phyloP scores from a whole-genome alignment of 2,329 filamentous ascomycete genomes.

The Coniochaeta prunicola region DNA sequence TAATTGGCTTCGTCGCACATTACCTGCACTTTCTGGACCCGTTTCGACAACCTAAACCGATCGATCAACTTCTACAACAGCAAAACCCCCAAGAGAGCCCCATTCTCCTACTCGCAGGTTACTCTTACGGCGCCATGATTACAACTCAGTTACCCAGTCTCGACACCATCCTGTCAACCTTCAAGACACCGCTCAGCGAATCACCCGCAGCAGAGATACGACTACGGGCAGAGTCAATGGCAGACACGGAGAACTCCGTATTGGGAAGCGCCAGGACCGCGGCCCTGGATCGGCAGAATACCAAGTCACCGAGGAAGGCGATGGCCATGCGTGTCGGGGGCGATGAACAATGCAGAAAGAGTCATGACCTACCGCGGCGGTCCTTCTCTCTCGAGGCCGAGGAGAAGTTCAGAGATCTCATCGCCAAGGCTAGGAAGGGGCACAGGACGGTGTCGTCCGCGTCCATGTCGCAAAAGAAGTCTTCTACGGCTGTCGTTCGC shows the following conservation, averaged over 20 bases:
- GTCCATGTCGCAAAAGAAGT: not conserved
- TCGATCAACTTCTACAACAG: not conserved
- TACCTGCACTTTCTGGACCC: conserved; percentile 59
- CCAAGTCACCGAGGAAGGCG: conserved; percentile 23
- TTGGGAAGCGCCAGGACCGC: conserved; percentile 27
- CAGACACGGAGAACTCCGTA: conserved; percentile 51
- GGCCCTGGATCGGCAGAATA: conserved; percentile 17
- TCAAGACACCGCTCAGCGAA: conserved; percentile 43
- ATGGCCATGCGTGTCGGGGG: conserved; percentile 43
- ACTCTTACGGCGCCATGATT: conserved; percentile 86
- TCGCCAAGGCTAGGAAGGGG: conserved; percentile 30
- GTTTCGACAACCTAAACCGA: conserved; percentile 14
- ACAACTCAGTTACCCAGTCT: conserved; percentile 64
- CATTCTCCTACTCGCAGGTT: conserved; percentile 62
- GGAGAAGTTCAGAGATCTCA: conserved; percentile 37
- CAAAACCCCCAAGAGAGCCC: conserved; percentile 11
- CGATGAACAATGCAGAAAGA: conserved; percentile 34
- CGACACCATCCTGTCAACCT: conserved; percentile 50
- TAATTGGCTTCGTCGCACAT: conserved; percentile 71
- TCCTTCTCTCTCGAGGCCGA: conserved; percentile 36
- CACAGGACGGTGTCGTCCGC: conserved; percentile 8
- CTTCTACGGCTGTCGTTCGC: conserved; percentile 5
- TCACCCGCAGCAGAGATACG: conserved; percentile 62
- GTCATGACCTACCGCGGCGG: conserved; percentile 26
- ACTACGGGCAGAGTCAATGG: conserved; percentile 60